phyloP scores from a whole-genome alignment of 495 filamentous ascomycete species.

The Hyaloscypha variabilis region DNA sequence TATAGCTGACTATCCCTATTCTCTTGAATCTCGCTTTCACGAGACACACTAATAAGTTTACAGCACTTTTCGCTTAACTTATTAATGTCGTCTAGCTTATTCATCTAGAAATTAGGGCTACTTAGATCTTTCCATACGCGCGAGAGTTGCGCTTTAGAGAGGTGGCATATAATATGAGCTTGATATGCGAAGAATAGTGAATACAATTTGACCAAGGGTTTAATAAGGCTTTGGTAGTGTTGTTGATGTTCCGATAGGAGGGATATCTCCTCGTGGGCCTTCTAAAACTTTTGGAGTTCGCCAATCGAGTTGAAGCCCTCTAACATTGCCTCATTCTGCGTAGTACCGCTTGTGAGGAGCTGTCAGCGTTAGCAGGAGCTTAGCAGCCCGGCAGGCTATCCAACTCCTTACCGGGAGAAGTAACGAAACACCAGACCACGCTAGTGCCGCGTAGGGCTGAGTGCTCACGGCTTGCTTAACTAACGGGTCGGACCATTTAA shows the following conservation, averaged over 20 bases:
- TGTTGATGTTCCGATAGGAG: constrained; percentile 16
- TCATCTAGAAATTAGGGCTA: constrained; percentile 27
- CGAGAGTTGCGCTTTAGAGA: constrained; percentile 33
- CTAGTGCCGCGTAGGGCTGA: constrained; percentile 38
- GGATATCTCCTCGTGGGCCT: constrained; percentile 30
- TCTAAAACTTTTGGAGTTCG: constrained; percentile 29
- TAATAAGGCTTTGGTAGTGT: constrained; percentile 16
- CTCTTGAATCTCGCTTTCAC: constrained; percentile 21
- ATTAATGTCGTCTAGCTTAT: constrained; percentile 28
- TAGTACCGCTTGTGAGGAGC: constrained; percentile 30
- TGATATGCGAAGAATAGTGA: constrained; percentile 40
- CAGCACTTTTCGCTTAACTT: constrained; percentile 20
- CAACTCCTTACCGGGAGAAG: constrained; percentile 34
- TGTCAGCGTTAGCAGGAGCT: constrained; percentile 19
- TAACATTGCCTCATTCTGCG: constrained; percentile 32
- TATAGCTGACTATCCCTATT: constrained; percentile 20
- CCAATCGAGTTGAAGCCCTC: constrained; percentile 28
- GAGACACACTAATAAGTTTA: constrained; percentile 9
- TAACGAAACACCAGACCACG: constrained; percentile 37
- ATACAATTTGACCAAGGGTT: constrained; percentile 32
- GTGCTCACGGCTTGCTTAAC: constrained; percentile 33
- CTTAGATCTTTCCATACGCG: constrained; percentile 33
- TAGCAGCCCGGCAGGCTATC: constrained; percentile 4
- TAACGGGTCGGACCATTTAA: constrained; percentile 36
- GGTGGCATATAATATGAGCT: constrained; percentile 36